Evolutionary conservation across 78 protist genomes (phyloP).

Genomic region (Dictyostelium discoideum): DNA sequence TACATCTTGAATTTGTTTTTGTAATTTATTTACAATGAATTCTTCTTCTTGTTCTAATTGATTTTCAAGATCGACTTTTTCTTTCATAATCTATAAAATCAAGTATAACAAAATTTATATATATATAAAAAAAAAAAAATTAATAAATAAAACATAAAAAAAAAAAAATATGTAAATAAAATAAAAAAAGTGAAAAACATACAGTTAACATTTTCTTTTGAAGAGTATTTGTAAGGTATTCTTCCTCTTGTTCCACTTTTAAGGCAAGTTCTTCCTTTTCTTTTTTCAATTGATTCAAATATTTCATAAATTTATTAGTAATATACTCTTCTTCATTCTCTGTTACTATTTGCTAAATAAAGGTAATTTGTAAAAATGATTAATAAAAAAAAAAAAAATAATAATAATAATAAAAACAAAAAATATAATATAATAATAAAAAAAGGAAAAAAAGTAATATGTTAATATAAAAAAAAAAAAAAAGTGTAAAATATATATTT

Average conservation of each 20-base stretch:
- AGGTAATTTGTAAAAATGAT: neutral
- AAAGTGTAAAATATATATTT: neutral
- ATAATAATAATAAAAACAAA: neutral
- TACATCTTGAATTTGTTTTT: slow-evolving; percentile 77
- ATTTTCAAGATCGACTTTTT: slow-evolving; percentile 88
- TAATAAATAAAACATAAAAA: neutral
- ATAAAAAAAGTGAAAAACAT: neutral
- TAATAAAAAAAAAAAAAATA: neutral
- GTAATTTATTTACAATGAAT: slow-evolving; percentile 87
- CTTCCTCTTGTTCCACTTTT: slow-evolving; percentile 89
- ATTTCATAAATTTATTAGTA: slow-evolving; percentile 86
- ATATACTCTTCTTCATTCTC: slow-evolving; percentile 91
- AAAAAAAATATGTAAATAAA: neutral
- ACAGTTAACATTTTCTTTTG: slow-evolving; percentile 78
- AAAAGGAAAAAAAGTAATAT: neutral
- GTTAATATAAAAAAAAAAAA: neutral
- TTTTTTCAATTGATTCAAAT: slow-evolving; percentile 67
- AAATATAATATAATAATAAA: neutral
- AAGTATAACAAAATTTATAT: neutral
- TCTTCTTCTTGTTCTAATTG: slow-evolving; percentile 91
- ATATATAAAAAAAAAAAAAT: neutral
- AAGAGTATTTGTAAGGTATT: slow-evolving; percentile 82
- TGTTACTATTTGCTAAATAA: slow-evolving; percentile 60
- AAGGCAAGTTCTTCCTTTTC: slow-evolving; percentile 84
- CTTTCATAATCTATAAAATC: slow-evolving; percentile 77